Evolutionary conservation across 768 basidiomycete genomes (phyloP), one percentile per base, ranked within the genome.

Genomic region (Kwoniella newhampshirensis): DNA sequence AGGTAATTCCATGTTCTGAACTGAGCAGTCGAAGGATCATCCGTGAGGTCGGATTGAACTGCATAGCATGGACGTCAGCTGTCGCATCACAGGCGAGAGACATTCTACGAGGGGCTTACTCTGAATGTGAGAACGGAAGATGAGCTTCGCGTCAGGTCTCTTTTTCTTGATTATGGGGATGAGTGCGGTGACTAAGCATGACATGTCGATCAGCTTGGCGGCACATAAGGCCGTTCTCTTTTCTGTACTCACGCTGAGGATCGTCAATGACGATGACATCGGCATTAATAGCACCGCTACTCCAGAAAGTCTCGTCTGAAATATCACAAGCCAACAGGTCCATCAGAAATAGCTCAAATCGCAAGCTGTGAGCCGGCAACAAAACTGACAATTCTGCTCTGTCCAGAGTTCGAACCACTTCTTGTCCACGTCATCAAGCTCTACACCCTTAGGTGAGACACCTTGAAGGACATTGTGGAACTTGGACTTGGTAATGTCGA

Each of bases 91-190:
- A 45, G 87, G 86, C 64, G 88, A 23, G 17, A 27, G 39, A 4
- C 9, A 36, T 13, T 18, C n/a, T 40, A 21, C 28, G 32, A 18
- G 27, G 4, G 2, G 59, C 68, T 51, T 20, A 74, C 73, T 91
- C 79, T 97, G 91, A 60, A 96, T 96, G 80, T 96, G 92, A 50
- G 91, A 94, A 42, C 92, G 86, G 76, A 93, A 97, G 63, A 93
- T 80, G 71, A 96, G 90, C 51, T 91, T 91, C 44, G 92, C 79
- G 23, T 87, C 85, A 2, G 91, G 91, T 56, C 87, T 82, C 51
- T 86, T 79, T 79, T 87, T 87, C 75, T 84, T 86, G 81, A 96
- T 94, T 64, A 92, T 81, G 5, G 93, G 93, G 74, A 97, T 93
- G 51, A 96, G 81, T 46, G 91, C 91, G 39, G 91, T 88, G 85